Conservation (phyloP, 73 alveolate species). For the Uronychia setigera region DNA sequence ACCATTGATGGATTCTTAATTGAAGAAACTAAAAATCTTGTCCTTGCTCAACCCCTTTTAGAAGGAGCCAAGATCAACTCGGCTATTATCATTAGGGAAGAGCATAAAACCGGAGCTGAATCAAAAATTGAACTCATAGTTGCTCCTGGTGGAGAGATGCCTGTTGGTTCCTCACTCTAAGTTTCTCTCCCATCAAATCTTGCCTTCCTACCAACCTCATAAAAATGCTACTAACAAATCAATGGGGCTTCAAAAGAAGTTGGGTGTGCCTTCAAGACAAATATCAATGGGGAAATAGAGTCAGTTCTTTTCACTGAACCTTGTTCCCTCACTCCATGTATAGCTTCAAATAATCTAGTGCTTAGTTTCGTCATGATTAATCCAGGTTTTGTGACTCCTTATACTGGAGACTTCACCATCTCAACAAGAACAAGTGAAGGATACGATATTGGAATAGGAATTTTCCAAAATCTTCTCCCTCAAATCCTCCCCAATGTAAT, state of each 20-base stretch:
- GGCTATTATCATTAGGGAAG: not conserved
- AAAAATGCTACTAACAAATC: not conserved
- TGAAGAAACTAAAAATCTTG: not conserved
- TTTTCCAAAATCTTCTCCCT: not conserved
- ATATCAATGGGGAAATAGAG: not conserved
- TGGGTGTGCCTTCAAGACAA: not conserved
- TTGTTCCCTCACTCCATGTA: not conserved
- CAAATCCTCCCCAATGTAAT: not conserved
- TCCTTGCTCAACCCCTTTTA: not conserved
- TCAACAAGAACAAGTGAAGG: not conserved
- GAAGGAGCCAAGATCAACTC: not conserved
- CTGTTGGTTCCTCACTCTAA: not conserved
- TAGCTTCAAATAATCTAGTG: not conserved
- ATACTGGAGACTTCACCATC: not conserved
- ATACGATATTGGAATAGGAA: not conserved
- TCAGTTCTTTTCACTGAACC: not conserved
- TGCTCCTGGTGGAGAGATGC: not conserved
- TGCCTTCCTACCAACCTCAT: not conserved
- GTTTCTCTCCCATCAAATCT: not conserved
- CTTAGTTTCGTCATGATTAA: not conserved
- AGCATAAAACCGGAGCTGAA: not conserved
- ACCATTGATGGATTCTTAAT: not conserved
- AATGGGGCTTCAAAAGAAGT: not conserved
- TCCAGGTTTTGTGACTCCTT: not conserved
- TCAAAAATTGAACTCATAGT: not conserved